Base-by-base conservation (phyloP, 192 early-diverging fungal species). In the Pilobolus umbonatus region DNA sequence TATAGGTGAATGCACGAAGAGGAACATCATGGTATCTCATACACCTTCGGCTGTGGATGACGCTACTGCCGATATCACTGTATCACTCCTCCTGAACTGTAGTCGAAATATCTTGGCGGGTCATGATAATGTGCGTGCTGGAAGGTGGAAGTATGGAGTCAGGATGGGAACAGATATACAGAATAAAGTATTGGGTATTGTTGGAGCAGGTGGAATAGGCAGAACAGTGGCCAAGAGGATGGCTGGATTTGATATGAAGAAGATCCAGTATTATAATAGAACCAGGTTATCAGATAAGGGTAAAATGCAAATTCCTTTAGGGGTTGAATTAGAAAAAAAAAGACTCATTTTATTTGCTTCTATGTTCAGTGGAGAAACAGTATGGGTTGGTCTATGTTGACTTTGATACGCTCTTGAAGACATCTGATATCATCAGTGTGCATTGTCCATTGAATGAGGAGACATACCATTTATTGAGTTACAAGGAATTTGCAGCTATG, bases 191-290 rank as follows among this genome's bases (percentile, higher is more conserved):
- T 14, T 80, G 14, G 78, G 78, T 49, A 72, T 80, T 40, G 34
- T 80, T 61, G 78, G 78, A 9, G 63, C 76, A 61, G 78, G 78
- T 19, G 75, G 78, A 4, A 68, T 80, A 43, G 78, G 78, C 15
- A 74, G 76, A 63, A 75, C 75, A 0, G 71, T 76, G 29, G 78
- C 78, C 4, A 72, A 80, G 48, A 62, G 78, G 21, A 72, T 72
- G 22, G 57, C 45, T 53, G 78, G 67, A 7, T 80, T 72, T 28
- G 78, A 73, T 28, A 74, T 80, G 67, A 52, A 71, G 24, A 73
- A 75, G 51, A 61, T 60, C 4, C 71, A 60, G 42, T 80, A 80
- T 39, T 66, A 80, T 65, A 80, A 80, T 55, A 67, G 75, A 29
- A 69, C 42, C 25, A 69, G 72, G 25, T 34, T 80, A 4, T 42